Conservation (phyloP, 805 yeast genomes). For the Metschnikowia gruessii region DNA sequence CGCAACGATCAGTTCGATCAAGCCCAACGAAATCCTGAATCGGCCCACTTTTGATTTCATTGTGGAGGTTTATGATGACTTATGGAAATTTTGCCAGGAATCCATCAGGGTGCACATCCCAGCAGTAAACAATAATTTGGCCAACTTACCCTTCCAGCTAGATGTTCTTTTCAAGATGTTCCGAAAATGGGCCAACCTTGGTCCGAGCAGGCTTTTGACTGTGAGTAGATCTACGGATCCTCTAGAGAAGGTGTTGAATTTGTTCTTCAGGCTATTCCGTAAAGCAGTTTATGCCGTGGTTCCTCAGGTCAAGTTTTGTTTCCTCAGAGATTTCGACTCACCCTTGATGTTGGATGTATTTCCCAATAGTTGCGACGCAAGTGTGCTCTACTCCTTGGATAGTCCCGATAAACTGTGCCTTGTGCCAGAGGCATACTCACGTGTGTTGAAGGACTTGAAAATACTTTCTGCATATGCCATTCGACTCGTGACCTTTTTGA, state of each 20-base stretch:
- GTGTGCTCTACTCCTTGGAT: slow-evolving; percentile 25
- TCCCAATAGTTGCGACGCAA: slow-evolving; percentile 22
- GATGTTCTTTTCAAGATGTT: slow-evolving; percentile 34
- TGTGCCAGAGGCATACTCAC: slow-evolving; percentile 17
- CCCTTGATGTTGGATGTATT: slow-evolving; percentile 41
- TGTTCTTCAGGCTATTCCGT: slow-evolving; percentile 33
- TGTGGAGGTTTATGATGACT: slow-evolving; percentile 23
- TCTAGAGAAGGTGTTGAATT: slow-evolving; percentile 30
- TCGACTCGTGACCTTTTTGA: slow-evolving; percentile 31
- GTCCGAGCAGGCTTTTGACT: slow-evolving; percentile 30
- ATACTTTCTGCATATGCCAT: slow-evolving; percentile 29
- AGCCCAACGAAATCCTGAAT: slow-evolving; percentile 5
- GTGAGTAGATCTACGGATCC: slow-evolving; percentile 27
- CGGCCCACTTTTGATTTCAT: slow-evolving; percentile 18
- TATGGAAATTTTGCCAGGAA: slow-evolving; percentile 25
- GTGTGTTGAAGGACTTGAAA: slow-evolving; percentile 19
- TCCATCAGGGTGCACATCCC: slow-evolving; percentile 30
- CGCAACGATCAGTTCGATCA: slow-evolving; percentile 4
- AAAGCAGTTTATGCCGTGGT: slow-evolving; percentile 34
- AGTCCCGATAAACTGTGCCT: slow-evolving; percentile 15
- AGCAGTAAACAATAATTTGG: slow-evolving; percentile 21
- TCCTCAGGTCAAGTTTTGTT: slow-evolving; percentile 42
- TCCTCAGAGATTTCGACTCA: slow-evolving; percentile 39
- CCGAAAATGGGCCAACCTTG: slow-evolving; percentile 34
- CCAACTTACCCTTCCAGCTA: slow-evolving; percentile 30